Evolutionary conservation across 108 stramenopile species (phyloP).

Genomic region (Skeletonema grethae): DNA sequence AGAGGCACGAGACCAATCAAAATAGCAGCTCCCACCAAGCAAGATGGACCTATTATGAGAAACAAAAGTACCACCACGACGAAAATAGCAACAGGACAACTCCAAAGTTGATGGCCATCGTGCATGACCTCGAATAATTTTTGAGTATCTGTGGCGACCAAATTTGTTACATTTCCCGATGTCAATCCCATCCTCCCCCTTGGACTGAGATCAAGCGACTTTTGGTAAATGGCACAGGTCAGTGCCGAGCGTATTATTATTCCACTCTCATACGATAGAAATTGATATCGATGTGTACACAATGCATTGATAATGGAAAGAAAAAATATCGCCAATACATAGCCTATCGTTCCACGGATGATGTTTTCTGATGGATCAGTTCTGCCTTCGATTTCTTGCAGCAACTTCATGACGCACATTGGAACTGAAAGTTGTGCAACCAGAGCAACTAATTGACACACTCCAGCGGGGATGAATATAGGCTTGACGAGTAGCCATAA

Average conservation of each 20-base stretch:
- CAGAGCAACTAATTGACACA: slow-evolving; percentile 63
- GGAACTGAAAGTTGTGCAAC: slow-evolving; percentile 63
- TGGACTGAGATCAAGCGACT: slow-evolving; percentile 56
- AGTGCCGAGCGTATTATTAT: slow-evolving; percentile 57
- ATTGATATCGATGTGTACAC: slow-evolving; percentile 66
- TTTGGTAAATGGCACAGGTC: slow-evolving; percentile 60
- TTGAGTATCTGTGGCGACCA: slow-evolving; percentile 78
- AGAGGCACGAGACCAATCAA: no score
- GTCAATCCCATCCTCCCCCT: slow-evolving; percentile 59
- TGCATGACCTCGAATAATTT: slow-evolving; percentile 78
- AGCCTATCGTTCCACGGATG: slow-evolving; percentile 42
- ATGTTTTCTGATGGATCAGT: slow-evolving; percentile 2
- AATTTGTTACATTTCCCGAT: slow-evolving; percentile 66
- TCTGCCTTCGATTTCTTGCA: slow-evolving; percentile 53
- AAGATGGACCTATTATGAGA: slow-evolving; percentile 58
- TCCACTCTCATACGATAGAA: slow-evolving; percentile 65
- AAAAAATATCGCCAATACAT: slow-evolving; percentile 49
- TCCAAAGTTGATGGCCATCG: slow-evolving; percentile 83
- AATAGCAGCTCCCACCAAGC: slow-evolving; percentile 77
- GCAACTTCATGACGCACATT: slow-evolving; percentile 60
- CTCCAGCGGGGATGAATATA: slow-evolving; percentile 61
- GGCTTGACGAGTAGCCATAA: slow-evolving; percentile 58
- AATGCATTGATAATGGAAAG: slow-evolving; percentile 58
- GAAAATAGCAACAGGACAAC: slow-evolving; percentile 72
- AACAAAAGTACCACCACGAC: slow-evolving; percentile 70